These are phyloP conservation scores for Annulohypoxylon maeteangense DNA, from an alignment of 495 filamentous ascomycete genomes.

Conservation along the genomic window DNA sequence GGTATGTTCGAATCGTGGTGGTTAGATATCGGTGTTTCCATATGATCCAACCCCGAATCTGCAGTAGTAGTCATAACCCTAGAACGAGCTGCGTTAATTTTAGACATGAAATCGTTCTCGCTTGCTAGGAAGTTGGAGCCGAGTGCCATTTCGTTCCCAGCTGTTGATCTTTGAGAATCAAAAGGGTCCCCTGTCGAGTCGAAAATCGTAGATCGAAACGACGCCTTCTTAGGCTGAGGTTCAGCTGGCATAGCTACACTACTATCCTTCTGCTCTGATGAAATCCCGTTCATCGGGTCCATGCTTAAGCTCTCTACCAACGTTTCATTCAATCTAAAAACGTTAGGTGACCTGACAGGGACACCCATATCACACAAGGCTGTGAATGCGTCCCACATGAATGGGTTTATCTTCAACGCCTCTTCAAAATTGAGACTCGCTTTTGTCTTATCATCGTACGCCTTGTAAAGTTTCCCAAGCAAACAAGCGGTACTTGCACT, in stretches of 20 bases:
- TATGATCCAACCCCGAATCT: conserved; percentile 45
- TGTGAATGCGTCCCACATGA: conserved; percentile 98
- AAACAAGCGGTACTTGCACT: conserved; percentile 82
- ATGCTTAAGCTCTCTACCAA: conserved; percentile 52
- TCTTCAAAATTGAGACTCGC: conserved; percentile 87
- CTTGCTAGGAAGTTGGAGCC: conserved; percentile 48
- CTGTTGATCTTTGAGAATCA: conserved; percentile 48
- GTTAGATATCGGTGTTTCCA: conserved; percentile 54
- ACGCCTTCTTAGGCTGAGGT: conserved; percentile 51
- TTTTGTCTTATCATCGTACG: conserved; percentile 80
- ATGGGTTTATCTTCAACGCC: conserved; percentile 88
- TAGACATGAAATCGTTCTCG: conserved; percentile 58
- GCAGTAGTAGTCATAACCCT: conserved; percentile 39
- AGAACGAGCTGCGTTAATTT: conserved; percentile 53
- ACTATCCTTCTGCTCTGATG: conserved; percentile 47
- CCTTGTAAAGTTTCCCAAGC: conserved; percentile 86
- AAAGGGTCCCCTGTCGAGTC: conserved; percentile 57
- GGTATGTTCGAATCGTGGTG: conserved; percentile 51
- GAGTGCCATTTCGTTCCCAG: conserved; percentile 51
- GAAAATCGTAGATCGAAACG: conserved; percentile 48
- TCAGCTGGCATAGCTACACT: conserved; percentile 41
- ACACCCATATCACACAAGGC: conserved; percentile 76
- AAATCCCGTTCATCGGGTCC: conserved; percentile 44
- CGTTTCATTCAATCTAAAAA: conserved; percentile 76
- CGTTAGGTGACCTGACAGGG: conserved; percentile 78